A percentile compares a stretch with the other conserved stretches of the same genome.
phyloP scores from a whole-genome alignment of 164 flowering plant species.

The Kingdonia uniflora region DNA sequence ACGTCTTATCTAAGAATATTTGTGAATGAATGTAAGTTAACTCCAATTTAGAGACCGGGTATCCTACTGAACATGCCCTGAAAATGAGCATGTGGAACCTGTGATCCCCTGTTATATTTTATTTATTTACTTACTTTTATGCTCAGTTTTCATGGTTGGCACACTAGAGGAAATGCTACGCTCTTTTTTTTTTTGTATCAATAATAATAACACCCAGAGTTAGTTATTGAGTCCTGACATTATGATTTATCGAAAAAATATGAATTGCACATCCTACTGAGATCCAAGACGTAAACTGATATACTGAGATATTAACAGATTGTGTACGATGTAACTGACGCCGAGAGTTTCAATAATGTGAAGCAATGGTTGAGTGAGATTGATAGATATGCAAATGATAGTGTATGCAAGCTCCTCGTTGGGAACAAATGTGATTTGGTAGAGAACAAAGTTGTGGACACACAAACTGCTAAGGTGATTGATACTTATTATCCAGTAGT shows the following conservation, averaged over 20 bases:
- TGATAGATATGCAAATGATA: slow-evolving; percentile 61
- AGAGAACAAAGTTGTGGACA: slow-evolving; percentile 46
- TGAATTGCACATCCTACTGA: no score
- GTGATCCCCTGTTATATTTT: neutral
- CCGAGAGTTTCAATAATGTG: slow-evolving; percentile 63
- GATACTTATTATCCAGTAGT: slow-evolving; percentile 1
- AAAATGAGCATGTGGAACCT: no score
- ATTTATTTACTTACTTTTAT: neutral
- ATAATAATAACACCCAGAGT: no score
- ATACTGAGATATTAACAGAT: slow-evolving; percentile 26
- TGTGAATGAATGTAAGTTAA: no score
- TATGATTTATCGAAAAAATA: no score
- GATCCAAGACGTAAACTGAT: slow-evolving; percentile 1
- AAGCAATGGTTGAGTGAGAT: slow-evolving; percentile 62
- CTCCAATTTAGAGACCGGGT: no score
- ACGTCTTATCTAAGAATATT: no score
- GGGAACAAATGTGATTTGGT: slow-evolving; percentile 60
- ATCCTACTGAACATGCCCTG: no score
- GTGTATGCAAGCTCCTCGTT: slow-evolving; percentile 60
- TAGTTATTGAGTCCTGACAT: no score
- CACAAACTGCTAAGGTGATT: slow-evolving; percentile 42
- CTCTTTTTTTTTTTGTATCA: no score
- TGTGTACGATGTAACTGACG: slow-evolving; percentile 60
- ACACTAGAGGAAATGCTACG: no score
- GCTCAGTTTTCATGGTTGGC: neutral